phyloP scores from a whole-genome alignment of 2,329 filamentous ascomycete species.

The Aspergillus japonicus region DNA sequence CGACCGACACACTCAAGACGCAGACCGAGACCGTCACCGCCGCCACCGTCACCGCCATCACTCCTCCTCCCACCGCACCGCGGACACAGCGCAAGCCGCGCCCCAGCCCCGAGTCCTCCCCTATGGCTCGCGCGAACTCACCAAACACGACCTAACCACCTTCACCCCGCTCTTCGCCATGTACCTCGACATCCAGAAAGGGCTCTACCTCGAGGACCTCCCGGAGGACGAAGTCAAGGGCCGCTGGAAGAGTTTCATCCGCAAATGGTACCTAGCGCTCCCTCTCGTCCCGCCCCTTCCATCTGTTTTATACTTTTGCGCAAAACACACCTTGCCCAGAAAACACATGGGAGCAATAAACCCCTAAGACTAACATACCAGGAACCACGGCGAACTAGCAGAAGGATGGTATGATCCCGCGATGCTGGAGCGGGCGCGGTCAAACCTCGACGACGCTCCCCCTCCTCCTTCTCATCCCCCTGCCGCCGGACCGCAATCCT shows the following conservation, averaged over 20 bases:
- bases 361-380: slow-evolving; percentile 44
- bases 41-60: slow-evolving; percentile 21
- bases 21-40: slow-evolving; percentile 13
- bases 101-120: slow-evolving; percentile 54
- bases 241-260: slow-evolving; percentile 89
- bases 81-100: slow-evolving; percentile 12
- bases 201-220: slow-evolving; percentile 65
- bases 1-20: background rate
- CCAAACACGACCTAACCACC: slow-evolving; percentile 64
- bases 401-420: slow-evolving; percentile 91
- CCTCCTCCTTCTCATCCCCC: background rate
- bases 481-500: background rate
- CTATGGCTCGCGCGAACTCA: slow-evolving; percentile 63
- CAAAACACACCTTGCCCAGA: background rate
- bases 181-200: slow-evolving; percentile 87
- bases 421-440: slow-evolving; percentile 58
- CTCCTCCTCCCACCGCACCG: slow-evolving; percentile 4
- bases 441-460: slow-evolving; percentile 19
- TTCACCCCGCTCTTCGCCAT: slow-evolving; percentile 75
- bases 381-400: slow-evolving; percentile 81
- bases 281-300: slow-evolving; percentile 5
- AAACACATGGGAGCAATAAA: background rate
- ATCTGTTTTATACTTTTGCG: background rate
- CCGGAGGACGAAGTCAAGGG: slow-evolving; percentile 74
- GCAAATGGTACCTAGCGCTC: slow-evolving; percentile 66